Percentiles rank a stretch among this genome's conserved stretches.
These are phyloP conservation scores for Hymenoscyphus salicellus DNA, from an alignment of 2,329 filamentous ascomycete species.

Conservation along the genomic window DNA sequence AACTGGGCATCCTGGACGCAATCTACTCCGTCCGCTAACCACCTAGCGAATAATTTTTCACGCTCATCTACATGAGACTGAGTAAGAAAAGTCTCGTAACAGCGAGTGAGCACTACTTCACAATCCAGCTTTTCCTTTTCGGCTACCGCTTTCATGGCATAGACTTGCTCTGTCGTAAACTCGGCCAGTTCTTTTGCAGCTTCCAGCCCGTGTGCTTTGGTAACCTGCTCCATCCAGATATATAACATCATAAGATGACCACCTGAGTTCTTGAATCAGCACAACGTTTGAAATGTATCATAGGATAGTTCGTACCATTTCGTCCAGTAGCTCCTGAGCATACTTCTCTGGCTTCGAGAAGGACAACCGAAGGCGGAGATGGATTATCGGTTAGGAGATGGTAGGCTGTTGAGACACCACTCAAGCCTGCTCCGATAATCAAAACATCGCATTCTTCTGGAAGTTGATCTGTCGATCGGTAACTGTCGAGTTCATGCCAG, in stretches of 20 bases:
- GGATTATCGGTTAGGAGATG: constrained; percentile 16
- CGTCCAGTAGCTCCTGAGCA: constrained; percentile 40
- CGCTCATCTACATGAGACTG: constrained; percentile 52
- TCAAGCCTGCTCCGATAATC: constrained; percentile 30
- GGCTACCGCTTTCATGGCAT: constrained; percentile 39
- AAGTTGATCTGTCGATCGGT: constrained; percentile 20
- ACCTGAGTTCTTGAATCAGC: background rate
- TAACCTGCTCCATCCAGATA: constrained; percentile 36
- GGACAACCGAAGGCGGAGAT: constrained; percentile 30
- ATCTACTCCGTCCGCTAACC: background rate
- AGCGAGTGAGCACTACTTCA: constrained; percentile 40
- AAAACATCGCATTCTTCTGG: constrained; percentile 25
- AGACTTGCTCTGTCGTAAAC: constrained; percentile 42
- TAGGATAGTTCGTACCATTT: constrained; percentile 38
- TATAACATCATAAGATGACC: constrained; percentile 42
- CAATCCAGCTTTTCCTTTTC: constrained; percentile 43
- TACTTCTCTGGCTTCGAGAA: constrained; percentile 42
- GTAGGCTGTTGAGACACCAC: constrained; percentile 22
- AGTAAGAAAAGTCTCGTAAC: constrained; percentile 40
- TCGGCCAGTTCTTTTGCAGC: constrained; percentile 39
- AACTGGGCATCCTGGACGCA: no score
- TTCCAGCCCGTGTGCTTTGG: constrained; percentile 31
- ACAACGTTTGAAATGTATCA: no score
- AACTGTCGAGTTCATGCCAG: constrained; percentile 20
- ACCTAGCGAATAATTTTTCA: constrained; percentile 57